These are phyloP conservation scores for Leccinum aurantiacum DNA, from an alignment of 768 basidiomycete species.

Conservation along the genomic window DNA sequence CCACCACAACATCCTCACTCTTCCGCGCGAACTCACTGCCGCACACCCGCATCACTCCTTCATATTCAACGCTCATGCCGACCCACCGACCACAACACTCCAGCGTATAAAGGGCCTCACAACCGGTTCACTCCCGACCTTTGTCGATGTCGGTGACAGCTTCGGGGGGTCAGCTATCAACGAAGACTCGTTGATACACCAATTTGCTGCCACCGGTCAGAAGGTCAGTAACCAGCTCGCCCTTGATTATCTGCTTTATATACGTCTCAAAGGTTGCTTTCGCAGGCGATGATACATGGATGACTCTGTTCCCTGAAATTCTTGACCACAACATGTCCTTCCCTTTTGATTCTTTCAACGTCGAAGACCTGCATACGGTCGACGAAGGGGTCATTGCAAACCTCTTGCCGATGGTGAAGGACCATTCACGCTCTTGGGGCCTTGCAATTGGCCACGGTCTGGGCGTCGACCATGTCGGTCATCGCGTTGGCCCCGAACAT, in stretches of 20 bases:
- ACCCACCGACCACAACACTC: conserved; percentile 93
- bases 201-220: conserved; percentile 58
- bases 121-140: conserved; percentile 93
- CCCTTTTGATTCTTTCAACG: conserved; percentile 96
- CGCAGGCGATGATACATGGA: conserved; percentile 98
- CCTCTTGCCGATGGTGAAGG: conserved; percentile 74
- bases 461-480: conserved; percentile 96
- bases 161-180: conserved; percentile 84
- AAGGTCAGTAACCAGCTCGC: conserved; percentile 41
- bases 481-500: conserved; percentile 89
- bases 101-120: conserved; percentile 95
- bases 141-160: conserved; percentile 90
- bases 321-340: conserved; percentile 74
- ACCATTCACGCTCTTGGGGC: conserved; percentile 63
- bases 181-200: conserved; percentile 87
- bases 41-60: conserved; percentile 70
- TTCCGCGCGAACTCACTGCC: conserved; percentile 72
- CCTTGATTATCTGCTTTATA: background rate
- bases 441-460: conserved; percentile 90
- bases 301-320: conserved; percentile 76
- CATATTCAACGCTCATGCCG: conserved; percentile 86
- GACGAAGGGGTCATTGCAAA: conserved; percentile 87
- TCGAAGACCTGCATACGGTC: conserved; percentile 95
- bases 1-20: conserved; percentile 80
- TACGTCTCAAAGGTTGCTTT: conserved; percentile 62